Base-by-base conservation (phyloP, 306 rosid genomes). In the Mimosa bimucronata region DNA sequence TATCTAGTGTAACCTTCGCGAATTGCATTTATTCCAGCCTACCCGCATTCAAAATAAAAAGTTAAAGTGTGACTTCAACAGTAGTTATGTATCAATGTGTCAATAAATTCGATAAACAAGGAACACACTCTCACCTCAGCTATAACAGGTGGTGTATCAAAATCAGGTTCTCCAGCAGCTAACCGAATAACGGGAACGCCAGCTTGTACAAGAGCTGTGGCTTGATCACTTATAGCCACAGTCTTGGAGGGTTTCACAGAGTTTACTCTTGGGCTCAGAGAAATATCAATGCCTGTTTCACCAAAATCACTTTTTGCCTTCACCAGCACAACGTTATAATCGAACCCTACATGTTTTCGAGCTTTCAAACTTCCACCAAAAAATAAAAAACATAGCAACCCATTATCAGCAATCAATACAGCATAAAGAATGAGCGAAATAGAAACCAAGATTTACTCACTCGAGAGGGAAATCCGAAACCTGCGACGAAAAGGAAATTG, bases 21-120 rank as follows among this genome's bases (percentile, higher is more conserved):
- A 82, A 93, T 95, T 11, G 98, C 99, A 80, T 90, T 90, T 30
- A 90, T 90, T 77, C 98, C 99, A 19, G 98, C 99, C 98, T 94
- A 80, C 57, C 1, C 57, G 65, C 5, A 80, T 57, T 75, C 4
- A 67, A 40, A 52, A 7, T 8, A 53, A 19, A 10, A 16, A n/a
- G n/a, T n/a, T 6, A 67, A 69, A 21, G n/a, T 7, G 0, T 40
- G 25, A 26, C 25, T 34, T 75, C 62, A 42, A 18, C 11, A 15
- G 25, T 18, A n/a, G 74, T 81, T 61, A 12, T 44, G 45, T 34
- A 26, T 21, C 48, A 82, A 69, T 21, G 38, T 8, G 34, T 31
- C 52, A 5, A 42, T 25, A 26, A 21, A 44, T 30, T 79, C 30
- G 7, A 41, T 40, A 16, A 2, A 40, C 25, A 42, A 40, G 23